phyloP scores from a whole-genome alignment of 139 green algal genomes.

The Spirogloea muscicola region DNA sequence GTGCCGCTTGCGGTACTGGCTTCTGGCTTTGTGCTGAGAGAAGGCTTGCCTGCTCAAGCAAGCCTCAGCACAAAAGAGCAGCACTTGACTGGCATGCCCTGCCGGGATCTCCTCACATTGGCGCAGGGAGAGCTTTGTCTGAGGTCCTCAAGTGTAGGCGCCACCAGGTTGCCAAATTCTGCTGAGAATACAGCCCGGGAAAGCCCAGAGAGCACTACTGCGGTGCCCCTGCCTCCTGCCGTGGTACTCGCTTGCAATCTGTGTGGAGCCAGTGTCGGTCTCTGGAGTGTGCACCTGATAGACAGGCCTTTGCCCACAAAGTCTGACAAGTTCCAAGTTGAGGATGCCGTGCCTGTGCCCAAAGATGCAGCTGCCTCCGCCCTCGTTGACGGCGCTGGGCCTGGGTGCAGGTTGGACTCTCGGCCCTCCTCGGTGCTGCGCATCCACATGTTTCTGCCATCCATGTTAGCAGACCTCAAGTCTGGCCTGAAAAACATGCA shows the following conservation, averaged over 20 bases:
- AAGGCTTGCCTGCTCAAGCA: background rate
- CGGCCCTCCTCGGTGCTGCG: no score
- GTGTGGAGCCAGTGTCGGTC: slow-evolving; percentile 29
- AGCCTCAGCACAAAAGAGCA: background rate
- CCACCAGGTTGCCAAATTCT: background rate
- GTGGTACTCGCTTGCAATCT: slow-evolving; percentile 26
- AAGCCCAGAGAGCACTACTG: background rate
- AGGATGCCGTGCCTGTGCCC: no score
- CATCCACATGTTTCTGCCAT: no score
- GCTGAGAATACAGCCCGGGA: background rate
- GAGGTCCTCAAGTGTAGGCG: slow-evolving; percentile 3
- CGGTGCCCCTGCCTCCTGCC: background rate
- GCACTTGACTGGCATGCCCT: background rate
- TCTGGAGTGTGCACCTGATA: slow-evolving; percentile 27
- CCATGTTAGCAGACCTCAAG: no score
- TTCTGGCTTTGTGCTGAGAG: background rate
- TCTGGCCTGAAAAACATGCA: no score
- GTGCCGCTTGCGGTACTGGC: background rate
- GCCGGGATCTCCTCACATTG: background rate
- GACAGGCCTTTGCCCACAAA: no score
- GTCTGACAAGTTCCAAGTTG: no score
- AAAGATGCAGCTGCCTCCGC: no score
- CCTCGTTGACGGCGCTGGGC: no score
- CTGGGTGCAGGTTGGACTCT: no score
- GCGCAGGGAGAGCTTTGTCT: background rate